phyloP scores from a whole-genome alignment of 1,139 yeast species.

The Hansenula lynferdii region DNA sequence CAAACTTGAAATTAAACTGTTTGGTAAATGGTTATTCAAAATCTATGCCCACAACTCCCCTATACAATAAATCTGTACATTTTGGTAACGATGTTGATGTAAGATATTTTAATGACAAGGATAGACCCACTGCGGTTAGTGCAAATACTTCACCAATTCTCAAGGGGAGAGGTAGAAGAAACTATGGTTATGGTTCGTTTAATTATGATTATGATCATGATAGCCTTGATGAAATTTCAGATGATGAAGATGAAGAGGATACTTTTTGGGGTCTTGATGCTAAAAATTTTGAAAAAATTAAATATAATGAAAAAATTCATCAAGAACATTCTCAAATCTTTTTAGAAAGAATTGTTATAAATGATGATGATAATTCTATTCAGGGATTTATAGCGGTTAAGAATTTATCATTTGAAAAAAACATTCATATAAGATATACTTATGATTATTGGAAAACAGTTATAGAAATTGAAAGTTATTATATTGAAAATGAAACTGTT shows the following conservation, averaged over 20 bases:
- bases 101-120: conserved; percentile 65
- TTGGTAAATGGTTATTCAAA: conserved; percentile 40
- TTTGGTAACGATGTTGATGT: conserved; percentile 69
- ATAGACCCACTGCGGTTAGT: conserved; percentile 71
- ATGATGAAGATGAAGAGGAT: conserved; percentile 16
- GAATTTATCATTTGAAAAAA: conserved; percentile 62
- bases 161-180: conserved; percentile 17
- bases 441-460: conserved; percentile 71
- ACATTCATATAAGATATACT: conserved; percentile 59
- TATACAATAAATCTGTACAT: conserved; percentile 66
- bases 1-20: conserved; percentile 54
- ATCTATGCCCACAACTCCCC: conserved; percentile 73
- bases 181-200: conserved; percentile 6
- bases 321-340: conserved; percentile 42
- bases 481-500: conserved; percentile 38
- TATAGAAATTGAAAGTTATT: conserved; percentile 62
- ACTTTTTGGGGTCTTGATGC: conserved; percentile 46
- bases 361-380: conserved; percentile 51
- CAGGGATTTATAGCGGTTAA: conserved; percentile 72
- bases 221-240: conserved; percentile 23
- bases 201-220: conserved; percentile 23
- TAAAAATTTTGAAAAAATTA: conserved; percentile 40
- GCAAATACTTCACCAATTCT: conserved; percentile 56
- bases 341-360: conserved; percentile 59
- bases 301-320: conserved; percentile 29